A percentile compares a stretch with the other conserved stretches of the same genome.
Evolutionary conservation across 108 stramenopile species (phyloP).

Genomic region (Cylindrotheca closterium): DNA sequence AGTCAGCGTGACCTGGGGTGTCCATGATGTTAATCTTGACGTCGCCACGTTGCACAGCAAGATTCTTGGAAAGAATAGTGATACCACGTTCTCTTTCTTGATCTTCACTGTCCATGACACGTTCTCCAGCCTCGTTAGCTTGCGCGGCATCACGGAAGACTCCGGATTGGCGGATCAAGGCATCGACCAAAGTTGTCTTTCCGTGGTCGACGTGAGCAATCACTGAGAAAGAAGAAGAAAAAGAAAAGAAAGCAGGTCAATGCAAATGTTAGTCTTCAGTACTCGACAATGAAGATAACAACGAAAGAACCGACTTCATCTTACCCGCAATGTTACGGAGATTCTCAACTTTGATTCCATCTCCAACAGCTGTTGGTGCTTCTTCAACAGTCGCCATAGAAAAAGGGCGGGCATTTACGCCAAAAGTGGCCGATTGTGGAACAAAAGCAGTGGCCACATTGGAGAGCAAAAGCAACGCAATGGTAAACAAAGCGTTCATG

Average conservation of each 20-base stretch:
- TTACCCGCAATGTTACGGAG: slow-evolving; percentile 5
- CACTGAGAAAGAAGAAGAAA: slow-evolving; percentile 28
- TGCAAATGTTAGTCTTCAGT: no score
- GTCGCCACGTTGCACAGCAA: slow-evolving; percentile 91
- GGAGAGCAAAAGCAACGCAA: background rate
- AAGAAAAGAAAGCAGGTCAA: no score
- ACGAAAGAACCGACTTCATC: no score
- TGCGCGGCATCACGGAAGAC: slow-evolving; percentile 92
- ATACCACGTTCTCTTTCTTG: slow-evolving; percentile 99
- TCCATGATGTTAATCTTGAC: slow-evolving; percentile 98
- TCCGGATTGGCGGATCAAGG: slow-evolving; percentile 89
- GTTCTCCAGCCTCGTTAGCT: slow-evolving; percentile 83
- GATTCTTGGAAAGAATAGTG: slow-evolving; percentile 98
- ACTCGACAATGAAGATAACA: no score
- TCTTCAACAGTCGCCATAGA: slow-evolving; percentile 15
- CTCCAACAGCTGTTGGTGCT: background rate
- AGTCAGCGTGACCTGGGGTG: slow-evolving; percentile 99
- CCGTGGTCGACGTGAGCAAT: slow-evolving; percentile 97
- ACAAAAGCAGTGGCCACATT: slow-evolving; percentile 1
- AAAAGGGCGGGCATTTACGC: background rate
- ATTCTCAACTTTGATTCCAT: slow-evolving; percentile 1
- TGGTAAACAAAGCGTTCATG: no score
- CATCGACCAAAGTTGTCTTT: slow-evolving; percentile 96
- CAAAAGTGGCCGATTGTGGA: slow-evolving; percentile 1
- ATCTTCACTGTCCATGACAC: slow-evolving; percentile 98